Evolutionary conservation across 345 rosid genomes (phyloP), one percentile per base, ranked within the genome.

Genomic region (Citrus cavaleriei): DNA sequence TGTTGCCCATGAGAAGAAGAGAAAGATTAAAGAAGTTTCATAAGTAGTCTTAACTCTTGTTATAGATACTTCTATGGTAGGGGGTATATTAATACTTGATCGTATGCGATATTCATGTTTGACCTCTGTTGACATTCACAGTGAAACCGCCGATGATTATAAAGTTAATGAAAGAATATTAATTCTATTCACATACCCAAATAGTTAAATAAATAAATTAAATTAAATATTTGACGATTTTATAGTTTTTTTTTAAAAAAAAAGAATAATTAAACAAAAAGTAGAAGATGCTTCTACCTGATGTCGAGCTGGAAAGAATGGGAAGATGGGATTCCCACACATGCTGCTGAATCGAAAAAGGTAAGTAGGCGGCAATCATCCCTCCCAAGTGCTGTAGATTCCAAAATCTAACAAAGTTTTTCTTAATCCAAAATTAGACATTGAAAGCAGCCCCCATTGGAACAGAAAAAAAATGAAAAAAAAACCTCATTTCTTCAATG

Each of bases 261-360:
- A 51, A 51, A 51, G 21, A 51, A 0, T 51, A 51, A 16, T 51
- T 16, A 16, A 51, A 54, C 5, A 4, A 54, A 54, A 54, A 54
- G 58, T 1, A 18, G 58, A 54, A 54, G 58, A 54, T 54, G 58
- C 58, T 54, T 54, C 18, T 19, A 18, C 58, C 22, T 63, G 60
- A 72, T 68, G 78, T 68, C 67, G 86, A 82, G 83, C 80, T 82
- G 83, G 78, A 84, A 85, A 84, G 88, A 83, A 67, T 24, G 67
- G 64, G 81, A 77, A 77, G 73, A 87, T 69, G 83, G 88, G 88
- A 85, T 82, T 82, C 84, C 73, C 77, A 49, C 88, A 80, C 90
- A 83, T 87, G 88, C 84, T 59, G 80, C 84, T 59, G 80, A 79
- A 71, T 80, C 78, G 18, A 51, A 79, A 83, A 82, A 59, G 77